phyloP scores from a whole-genome alignment of 176 grass and related monocot species.

The Thinopyrum elongatum region DNA sequence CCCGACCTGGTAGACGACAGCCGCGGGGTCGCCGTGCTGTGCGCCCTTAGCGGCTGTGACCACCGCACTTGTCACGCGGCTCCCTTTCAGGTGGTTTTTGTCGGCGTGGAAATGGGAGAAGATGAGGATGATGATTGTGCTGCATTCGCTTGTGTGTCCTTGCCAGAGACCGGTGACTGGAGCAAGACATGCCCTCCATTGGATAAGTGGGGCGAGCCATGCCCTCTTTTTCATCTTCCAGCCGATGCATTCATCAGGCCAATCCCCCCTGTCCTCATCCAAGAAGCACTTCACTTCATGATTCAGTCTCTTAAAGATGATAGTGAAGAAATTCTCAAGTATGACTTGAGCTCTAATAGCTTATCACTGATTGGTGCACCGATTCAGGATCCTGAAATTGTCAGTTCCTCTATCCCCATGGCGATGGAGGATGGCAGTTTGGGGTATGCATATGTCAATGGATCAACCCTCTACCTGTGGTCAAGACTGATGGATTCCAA shows the following conservation, averaged over 20 bases:
- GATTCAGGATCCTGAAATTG: accelerated
- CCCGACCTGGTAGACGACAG: background rate
- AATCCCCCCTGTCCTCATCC: background rate
- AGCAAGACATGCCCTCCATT: no score
- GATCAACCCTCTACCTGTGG: background rate
- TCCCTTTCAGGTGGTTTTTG: no score
- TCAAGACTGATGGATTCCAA: background rate
- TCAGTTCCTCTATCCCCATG: background rate
- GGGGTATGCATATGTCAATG: background rate
- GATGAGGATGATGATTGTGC: no score
- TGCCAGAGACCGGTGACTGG: no score
- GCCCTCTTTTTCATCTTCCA: background rate
- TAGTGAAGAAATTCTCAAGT: background rate
- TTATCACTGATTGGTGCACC: background rate
- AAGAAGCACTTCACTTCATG: background rate
- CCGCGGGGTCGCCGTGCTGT: background rate
- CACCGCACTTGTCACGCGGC: background rate
- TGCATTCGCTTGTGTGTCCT: no score
- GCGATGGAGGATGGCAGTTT: background rate
- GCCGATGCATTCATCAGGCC: background rate
- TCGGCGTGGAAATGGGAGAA: no score
- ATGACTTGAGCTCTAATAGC: background rate
- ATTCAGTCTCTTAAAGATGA: background rate
- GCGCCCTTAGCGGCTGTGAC: background rate
- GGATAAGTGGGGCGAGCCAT: background rate